Evolutionary conservation across 192 early-diverging fungal genomes (phyloP), one percentile per base, ranked within the genome.

Genomic region (Coemansia sp.): DNA sequence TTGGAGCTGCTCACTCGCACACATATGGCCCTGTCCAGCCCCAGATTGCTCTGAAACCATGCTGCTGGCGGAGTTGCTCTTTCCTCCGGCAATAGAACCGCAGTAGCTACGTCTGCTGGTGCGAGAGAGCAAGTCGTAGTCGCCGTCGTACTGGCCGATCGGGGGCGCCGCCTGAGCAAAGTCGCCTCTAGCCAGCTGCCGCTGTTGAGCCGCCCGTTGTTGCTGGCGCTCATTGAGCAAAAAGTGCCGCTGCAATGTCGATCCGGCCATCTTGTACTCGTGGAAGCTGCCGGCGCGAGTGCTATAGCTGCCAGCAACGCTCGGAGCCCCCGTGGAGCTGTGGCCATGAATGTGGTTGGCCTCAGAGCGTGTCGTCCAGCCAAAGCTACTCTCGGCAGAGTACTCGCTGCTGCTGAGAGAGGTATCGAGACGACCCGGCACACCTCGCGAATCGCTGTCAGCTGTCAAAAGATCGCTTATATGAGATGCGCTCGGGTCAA

Each of bases 401-500:
- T 68, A 72, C 42, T 75, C 68, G 59, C 79, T 76, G 67, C 59
- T 45, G 51, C 74, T 66, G 60, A 47, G 63, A 25, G 73, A 70
- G 54, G 60, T 64, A 41, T 73, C 45, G 31, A 56, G 42, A 61
- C 67, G 79, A 82, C 79, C 79, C 79, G 79, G 74, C 74, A 41
- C 71, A 70, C 57, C 74, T 64, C 61, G 64, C 71, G 49, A 31
- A 45, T 70, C 67, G 67, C 79, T 42, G 60, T 64, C 63, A 54
- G 70, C 68, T 47, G 56, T 25, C 59, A 70, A 70, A 42, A 62
- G 65, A 56, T 41, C 67, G 66, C 63, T 57, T 39, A 58, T 60
- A 20, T 66, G 67, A 37, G 69, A 72, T 63, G 79, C 60, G 64
- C 79, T 73, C 79, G 79, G 79, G 79, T 82, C 79, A 82, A 82